Base-by-base conservation (phyloP, 1,284 basidiomycete species). In the Melampsora americana region DNA sequence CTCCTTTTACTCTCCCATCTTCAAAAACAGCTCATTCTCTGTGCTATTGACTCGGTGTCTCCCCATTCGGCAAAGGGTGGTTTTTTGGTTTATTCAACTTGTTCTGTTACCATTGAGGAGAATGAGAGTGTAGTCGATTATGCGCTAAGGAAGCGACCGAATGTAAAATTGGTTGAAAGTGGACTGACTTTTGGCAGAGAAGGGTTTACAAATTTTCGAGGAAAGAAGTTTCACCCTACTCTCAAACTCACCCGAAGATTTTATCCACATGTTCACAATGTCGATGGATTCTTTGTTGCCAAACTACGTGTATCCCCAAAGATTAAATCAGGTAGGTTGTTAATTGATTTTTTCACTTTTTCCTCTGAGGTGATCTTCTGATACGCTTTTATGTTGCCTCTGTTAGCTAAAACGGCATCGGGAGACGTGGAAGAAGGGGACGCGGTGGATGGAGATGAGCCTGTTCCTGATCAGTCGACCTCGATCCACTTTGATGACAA, bases 241-340 rank as follows among this genome's bases (percentile, higher is more conserved):
- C 85, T 99, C 81, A 87, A 86, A 65, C 84, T 95, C 79, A 95
- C 95, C n/a, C 85, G 92, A 79, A 86, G 94, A 77, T 93, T 92
- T 84, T 94, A 92, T 82, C 92, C 82, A 18, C 81, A 83, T 72
- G 83, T 83, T 23, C 83, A 84, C 79, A 83, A 84, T 80, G 92
- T 99, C 92, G 96, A 99, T 83, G 96, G 96, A 1, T 99, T 99
- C 87, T 99, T 89, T 83, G 94, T 99, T 73, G 95, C 95, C 79
- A 99, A 99, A 85, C 92, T 99, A 86, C 96, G 93, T 84, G 90
- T 99, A 28, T 90, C 89, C 82, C 91, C 88, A 84, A 87, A 89
- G 77, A 82, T 84, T 68, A 94, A 92, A 84, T 82, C 81, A 80
- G 72, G 79, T 80, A 23, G 75, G 79, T 60, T 12, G 48, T 66